Base-by-base conservation (phyloP, 2,329 filamentous ascomycete genomes). In the Tolypocladium sp. region DNA sequence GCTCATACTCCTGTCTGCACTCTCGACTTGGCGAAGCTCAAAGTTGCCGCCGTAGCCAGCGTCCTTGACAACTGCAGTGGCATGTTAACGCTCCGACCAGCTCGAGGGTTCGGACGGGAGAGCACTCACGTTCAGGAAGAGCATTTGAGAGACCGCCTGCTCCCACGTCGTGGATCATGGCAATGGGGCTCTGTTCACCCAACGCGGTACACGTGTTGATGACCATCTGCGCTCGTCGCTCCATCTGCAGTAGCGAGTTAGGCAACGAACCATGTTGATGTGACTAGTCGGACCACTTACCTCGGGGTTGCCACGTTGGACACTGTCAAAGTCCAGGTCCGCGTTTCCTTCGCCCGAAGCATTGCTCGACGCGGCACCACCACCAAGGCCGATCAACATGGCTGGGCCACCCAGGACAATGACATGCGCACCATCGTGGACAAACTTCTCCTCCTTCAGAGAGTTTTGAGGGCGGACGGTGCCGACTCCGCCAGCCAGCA, bases 111-210 rank as follows among this genome's bases (percentile, higher is more conserved):
- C 7, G 25, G n/a, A 3, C 12, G n/a, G n/a, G n/a, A n/a, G 5
- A 37, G n/a, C 2, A 60, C 66, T 64, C n/a, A 67, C 66, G 80
- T 71, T 96, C 92, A 10, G 93, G 92, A 20, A 97, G 79, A 40
- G 92, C 92, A 64, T 84, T 85, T 13, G 79, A 82, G 25, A 82
- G 77, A 61, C 94, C 94, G 68, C 94, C 94, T 56, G 94, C 94
- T 62, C 94, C 94, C 53, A 99, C 94, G 70, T 99, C 94, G 72
- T 99, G 94, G 63, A 99, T 97, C 77, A 97, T 93, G 59, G 91
- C 88, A 65, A 99, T 97, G 0, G 94, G 94, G 70, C 89, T 97
- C 63, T 91, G 80, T 4, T 86, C 78, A 20, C 92, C 93, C 67
- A 97, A 83, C 3, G 91, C 88, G 35, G 90, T 86, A 72, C 94